Evolutionary conservation across 1,139 yeast genomes (phyloP), one percentile per base, ranked within the genome.

Genomic region (Taphrina confusa): DNA sequence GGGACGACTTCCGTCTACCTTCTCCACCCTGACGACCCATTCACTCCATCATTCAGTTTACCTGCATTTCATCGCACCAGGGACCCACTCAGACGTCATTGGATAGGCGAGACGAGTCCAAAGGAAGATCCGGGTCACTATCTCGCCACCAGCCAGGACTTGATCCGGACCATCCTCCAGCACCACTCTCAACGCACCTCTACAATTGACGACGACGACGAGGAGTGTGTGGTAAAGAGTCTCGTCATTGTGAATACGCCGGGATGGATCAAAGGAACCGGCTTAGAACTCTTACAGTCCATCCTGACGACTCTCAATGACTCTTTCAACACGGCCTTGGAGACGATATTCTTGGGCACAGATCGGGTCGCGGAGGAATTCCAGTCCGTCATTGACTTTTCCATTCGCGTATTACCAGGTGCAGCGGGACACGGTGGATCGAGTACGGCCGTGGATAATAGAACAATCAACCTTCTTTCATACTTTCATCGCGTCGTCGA

Each of bases 211-310:
- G 20, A 31, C 27, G 22, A 39, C 11, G 44, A 44, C n/a, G 20
- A 27, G 18, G 44, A 18, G n/a, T n/a, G n/a, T n/a, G 31, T 16
- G 9, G 68, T 73, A 45, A 69, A 73, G 47, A 73, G 78, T 22
- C 77, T 80, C 8, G 73, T 90, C 11, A 71, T 92, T 1, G 78
- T 91, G 2, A 91, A 91, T 67, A 82, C 94, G 0, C 95, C 97
- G 0, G 97, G 97, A 0, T 91, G 97, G 97, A 80, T 90, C 25
- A 87, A 87, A 71, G 97, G 97, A 0, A 83, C 82, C 63, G 98
- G 97, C 0, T 77, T 84, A 36, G 85, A 84, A 60, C 72, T 91
- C 8, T 74, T 88, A 20, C 74, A 73, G 14, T 74, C 78, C 14
- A 73, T 89, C 1, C 11, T 9, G 40, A 18, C 11, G 16, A 36